Conservation (phyloP, 1,284 basidiomycete species). For the Pseudozyma hubeiensis region DNA sequence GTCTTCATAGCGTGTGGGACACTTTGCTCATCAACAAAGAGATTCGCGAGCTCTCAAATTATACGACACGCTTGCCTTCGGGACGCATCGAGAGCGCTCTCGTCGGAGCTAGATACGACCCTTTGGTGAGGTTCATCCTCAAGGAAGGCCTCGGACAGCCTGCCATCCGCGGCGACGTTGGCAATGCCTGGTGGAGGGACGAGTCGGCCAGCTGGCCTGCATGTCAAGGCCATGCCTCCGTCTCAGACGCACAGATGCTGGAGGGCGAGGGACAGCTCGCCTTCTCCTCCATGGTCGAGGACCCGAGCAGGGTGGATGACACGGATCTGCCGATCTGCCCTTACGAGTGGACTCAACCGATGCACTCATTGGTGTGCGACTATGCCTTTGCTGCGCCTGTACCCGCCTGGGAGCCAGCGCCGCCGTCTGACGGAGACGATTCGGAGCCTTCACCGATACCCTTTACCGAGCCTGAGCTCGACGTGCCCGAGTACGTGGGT, state of each 20-base stretch:
- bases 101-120: slow-evolving; percentile 84
- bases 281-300: slow-evolving; percentile 13
- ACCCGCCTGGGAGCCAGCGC: slow-evolving; percentile 31
- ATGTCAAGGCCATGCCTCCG: slow-evolving; percentile 45
- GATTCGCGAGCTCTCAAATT: slow-evolving; percentile 80
- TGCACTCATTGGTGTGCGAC: slow-evolving; percentile 59
- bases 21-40: slow-evolving; percentile 81
- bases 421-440: slow-evolving; percentile 1
- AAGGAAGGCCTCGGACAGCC: slow-evolving; percentile 76
- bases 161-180: slow-evolving; percentile 3
- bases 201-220: slow-evolving; percentile 52
- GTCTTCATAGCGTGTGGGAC: slow-evolving; percentile 89
- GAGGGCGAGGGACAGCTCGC: slow-evolving; percentile 22
- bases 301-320: slow-evolving; percentile 54
- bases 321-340: slow-evolving; percentile 76
- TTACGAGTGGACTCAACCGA: slow-evolving; percentile 69
- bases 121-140: slow-evolving; percentile 85
- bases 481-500: slow-evolving; percentile 83
- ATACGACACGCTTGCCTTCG: slow-evolving; percentile 77
- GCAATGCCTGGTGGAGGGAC: slow-evolving; percentile 46
- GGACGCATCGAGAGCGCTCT: slow-evolving; percentile 78
- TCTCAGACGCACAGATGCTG: neutral
- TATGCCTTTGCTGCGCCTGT: slow-evolving; percentile 78
- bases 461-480: slow-evolving; percentile 76
- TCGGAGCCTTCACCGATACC: slow-evolving; percentile 14